Conservation (phyloP, 345 rosid species). For the Lepidium sativum region DNA sequence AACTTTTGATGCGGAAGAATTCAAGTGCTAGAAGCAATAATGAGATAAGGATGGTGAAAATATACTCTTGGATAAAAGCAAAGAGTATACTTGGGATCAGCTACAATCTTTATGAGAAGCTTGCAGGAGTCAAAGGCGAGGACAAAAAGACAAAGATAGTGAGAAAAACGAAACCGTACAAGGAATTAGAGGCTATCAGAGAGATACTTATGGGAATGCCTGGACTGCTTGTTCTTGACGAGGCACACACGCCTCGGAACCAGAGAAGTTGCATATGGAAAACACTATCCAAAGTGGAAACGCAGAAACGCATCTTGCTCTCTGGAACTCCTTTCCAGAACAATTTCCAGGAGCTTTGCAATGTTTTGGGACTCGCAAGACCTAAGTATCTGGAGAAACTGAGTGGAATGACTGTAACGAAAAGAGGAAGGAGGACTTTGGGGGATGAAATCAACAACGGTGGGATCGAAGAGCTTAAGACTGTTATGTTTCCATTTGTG, state of each 20-base stretch:
- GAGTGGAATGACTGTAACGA: conserved; percentile 25
- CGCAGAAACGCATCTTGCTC: conserved; percentile 56
- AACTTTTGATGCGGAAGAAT: conserved; percentile 2
- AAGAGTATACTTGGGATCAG: conserved; percentile 56
- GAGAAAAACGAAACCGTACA: background rate
- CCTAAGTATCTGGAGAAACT: conserved; percentile 24
- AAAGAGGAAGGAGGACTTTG: conserved; percentile 2
- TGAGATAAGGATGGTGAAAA: conserved; percentile 40
- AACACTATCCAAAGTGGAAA: conserved; percentile 40
- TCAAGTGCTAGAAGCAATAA: background rate
- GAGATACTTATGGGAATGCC: conserved; percentile 39
- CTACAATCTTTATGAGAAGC: conserved; percentile 49
- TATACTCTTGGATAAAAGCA: conserved; percentile 51
- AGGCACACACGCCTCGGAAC: conserved; percentile 77
- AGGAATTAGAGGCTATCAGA: conserved; percentile 24
- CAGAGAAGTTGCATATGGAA: conserved; percentile 50
- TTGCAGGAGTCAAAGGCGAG: conserved; percentile 33
- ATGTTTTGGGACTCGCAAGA: conserved; percentile 29
- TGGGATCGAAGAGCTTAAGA: conserved; percentile 26
- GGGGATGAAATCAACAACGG: conserved; percentile 9
- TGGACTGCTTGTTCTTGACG: conserved; percentile 57
- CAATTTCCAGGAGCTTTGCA: conserved; percentile 56
- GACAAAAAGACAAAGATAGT: conserved; percentile 11
- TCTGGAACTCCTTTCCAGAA: conserved; percentile 92
- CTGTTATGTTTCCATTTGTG: conserved; percentile 45